These are phyloP conservation scores for Candida taoyuanica DNA, from an alignment of 805 yeast genomes.

Conservation along the genomic window DNA sequence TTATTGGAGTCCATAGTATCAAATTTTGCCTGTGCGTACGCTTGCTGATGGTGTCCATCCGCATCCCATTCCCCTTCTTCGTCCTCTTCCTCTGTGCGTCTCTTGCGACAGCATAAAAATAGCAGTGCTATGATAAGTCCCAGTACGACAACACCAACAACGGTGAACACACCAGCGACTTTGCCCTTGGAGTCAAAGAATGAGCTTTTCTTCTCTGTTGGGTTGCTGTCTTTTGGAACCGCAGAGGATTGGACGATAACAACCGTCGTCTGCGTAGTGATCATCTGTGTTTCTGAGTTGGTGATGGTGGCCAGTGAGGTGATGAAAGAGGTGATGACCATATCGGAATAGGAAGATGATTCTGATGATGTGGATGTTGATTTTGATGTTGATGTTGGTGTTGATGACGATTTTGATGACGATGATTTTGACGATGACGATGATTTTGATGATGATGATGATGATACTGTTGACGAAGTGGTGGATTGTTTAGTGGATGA, in stretches of 20 bases:
- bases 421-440: slow-evolving; percentile 6
- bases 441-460: slow-evolving; percentile 8
- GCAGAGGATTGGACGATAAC: slow-evolving; percentile 10
- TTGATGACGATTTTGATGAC: slow-evolving; percentile 5
- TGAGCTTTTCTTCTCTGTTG: slow-evolving; percentile 30
- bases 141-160: slow-evolving; percentile 58
- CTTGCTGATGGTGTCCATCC: slow-evolving; percentile 3
- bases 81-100: slow-evolving; percentile 4
- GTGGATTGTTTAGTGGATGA: slow-evolving; percentile 19
- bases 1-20: slow-evolving; percentile 1
- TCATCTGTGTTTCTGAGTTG: slow-evolving; percentile 10
- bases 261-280: slow-evolving; percentile 12
- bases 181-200: slow-evolving; percentile 65
- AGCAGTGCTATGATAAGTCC: slow-evolving; percentile 40
- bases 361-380: slow-evolving; percentile 6
- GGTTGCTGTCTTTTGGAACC: too few relatives aligned
- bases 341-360: slow-evolving; percentile 19
- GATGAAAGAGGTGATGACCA: slow-evolving; percentile 10
- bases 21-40: slow-evolving; percentile 3
- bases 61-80: slow-evolving; percentile 17
- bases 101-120: slow-evolving; percentile 35
- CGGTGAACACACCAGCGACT: slow-evolving; percentile 78
- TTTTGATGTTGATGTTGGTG: slow-evolving; percentile 10
- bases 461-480: slow-evolving; percentile 6
- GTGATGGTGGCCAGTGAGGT: slow-evolving; percentile 11